Evolutionary conservation across 495 filamentous ascomycete genomes (phyloP), one percentile per base, ranked within the genome.

Genomic region (Aspergillus haitiensis): DNA sequence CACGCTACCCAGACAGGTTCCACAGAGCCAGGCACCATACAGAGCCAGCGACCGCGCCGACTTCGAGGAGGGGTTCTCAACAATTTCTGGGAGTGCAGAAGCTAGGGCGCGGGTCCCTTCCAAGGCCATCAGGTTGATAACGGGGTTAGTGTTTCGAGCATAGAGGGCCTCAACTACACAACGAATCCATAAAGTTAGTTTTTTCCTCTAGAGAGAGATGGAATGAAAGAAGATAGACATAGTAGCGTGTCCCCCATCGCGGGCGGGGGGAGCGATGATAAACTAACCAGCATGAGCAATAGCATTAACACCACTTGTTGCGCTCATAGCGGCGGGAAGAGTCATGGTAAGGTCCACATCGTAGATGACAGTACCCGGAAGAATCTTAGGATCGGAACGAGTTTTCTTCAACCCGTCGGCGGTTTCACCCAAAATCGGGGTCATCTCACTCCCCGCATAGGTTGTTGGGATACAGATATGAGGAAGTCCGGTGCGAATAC

Each of bases 381-480:
- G 68, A 60, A 89, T 89, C 67, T 82, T 84, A 0, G 82, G 82
- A 65, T 87, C 85, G 8, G 77, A 80, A n/a, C 81, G 73, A 36
- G 86, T 88, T 58, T 82, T 86, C 72, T 89, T 88, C 66, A 79
- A 63, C 1, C 85, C 85, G 54, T 84, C 76, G 44, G 78, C 79
- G 0, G 86, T 88, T 72, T 89, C 86, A 1, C 86, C 85, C 36
- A 89, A 71, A 50, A 88, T 87, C 0, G 86, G 83, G 1, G 86
- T 88, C 77, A 88, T 87, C 67, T 88, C 86, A 57, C 84, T 86
- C 6, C 85, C 86, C 5, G 86, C 83, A 70, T 89, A 89, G 0
- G 86, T 88, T 11, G 86, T 89, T 11, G 86, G 84, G 40, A 88
- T 84, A 52, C 83, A 85, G 62, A 89, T 80, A 66, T 89, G 85